Evolutionary conservation across 768 basidiomycete species (phyloP).

Genomic region (Grammothele lineata): DNA sequence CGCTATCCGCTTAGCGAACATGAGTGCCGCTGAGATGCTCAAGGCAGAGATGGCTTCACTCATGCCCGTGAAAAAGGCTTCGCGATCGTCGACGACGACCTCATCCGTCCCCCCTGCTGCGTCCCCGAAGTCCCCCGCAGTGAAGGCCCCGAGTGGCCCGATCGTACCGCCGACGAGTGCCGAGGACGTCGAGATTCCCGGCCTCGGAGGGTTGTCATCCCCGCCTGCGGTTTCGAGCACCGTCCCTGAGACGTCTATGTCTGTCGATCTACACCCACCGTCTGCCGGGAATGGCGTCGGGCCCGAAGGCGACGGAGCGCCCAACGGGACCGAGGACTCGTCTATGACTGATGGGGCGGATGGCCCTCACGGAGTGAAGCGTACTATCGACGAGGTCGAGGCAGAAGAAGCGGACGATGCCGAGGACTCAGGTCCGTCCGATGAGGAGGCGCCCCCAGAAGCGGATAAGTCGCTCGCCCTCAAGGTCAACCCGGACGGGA

Average conservation of each 20-base stretch:
- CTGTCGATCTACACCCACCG: not conserved
- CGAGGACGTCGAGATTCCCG: conserved; percentile 22
- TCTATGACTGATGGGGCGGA: conserved; percentile 24
- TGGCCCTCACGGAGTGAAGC: conserved; percentile 38
- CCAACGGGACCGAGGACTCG: conserved; percentile 13
- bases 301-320: conserved; percentile 9
- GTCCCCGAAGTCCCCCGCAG: conserved; percentile 9
- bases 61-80: conserved; percentile 34
- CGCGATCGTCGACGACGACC: conserved; percentile 21
- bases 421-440: conserved; percentile 11
- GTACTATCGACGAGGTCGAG: conserved; percentile 39
- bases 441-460: conserved; percentile 40
- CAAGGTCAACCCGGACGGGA: conserved; percentile 87
- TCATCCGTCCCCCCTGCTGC: conserved; percentile 16
- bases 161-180: conserved; percentile 9
- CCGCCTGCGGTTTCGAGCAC: conserved; percentile 1
- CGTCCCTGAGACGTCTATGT: conserved; percentile 18
- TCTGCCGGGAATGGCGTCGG: conserved; percentile 2
- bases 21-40: conserved; percentile 92
- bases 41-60: conserved; percentile 80
- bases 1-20: conserved; percentile 91
- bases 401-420: conserved; percentile 34
- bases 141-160: conserved; percentile 5
- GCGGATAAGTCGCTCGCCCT: conserved; percentile 45
- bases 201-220: conserved; percentile 20